Base-by-base conservation (phyloP, 495 filamentous ascomycete genomes). In the Aspergillus coremiiformis region DNA sequence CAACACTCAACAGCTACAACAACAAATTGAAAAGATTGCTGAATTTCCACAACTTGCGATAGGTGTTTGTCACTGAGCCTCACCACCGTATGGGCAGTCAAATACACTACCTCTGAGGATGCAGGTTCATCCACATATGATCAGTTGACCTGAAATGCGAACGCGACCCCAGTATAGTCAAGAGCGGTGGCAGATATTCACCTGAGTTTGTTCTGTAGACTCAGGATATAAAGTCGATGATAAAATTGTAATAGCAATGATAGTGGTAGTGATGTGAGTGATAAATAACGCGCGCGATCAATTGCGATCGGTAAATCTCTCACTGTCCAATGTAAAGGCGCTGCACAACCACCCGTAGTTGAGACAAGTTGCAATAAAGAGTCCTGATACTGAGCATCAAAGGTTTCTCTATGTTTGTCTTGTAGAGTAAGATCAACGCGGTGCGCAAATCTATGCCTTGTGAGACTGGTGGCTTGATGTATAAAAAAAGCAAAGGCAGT, bases 1-100 rank as follows among this genome's bases (percentile, higher is more conserved):
- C 61, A 64, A 58, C 58, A 47, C 39, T 52, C 52, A 39, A 20
- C 37, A 17, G 19, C 15, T 10, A 41, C 19, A 20, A 41, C 15
- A 41, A 41, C 19, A 21, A 21, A 41, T 15, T 20, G 17, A 15
- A 37, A 37, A 10, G 14, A 37, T 19, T 11, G 7, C 6, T 11
- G 15, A 41, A 41, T 15, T 41, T 9, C 37, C 37, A 41, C 37
- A 41, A 41, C 37, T 20, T 6, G 37, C 17, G 37, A 21, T 12
- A 41, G 3, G 8, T 1, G 37, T 21, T 35, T 20, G 15, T 17
- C n/a, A 8, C 37, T 21, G 14, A 41, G 37, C 15, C 19, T 21
- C 15, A 3, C 37, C 2, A 9, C 4, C 21, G 1, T 15, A 2
- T 41, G 4, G 3, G 19, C 4, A 41, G 37, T 9, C 37, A 41